Percentiles rank a stretch among this genome's conserved stretches.
These are phyloP conservation scores for Pisolithus sp. DNA, from an alignment of 768 basidiomycete species.

Conservation along the genomic window DNA sequence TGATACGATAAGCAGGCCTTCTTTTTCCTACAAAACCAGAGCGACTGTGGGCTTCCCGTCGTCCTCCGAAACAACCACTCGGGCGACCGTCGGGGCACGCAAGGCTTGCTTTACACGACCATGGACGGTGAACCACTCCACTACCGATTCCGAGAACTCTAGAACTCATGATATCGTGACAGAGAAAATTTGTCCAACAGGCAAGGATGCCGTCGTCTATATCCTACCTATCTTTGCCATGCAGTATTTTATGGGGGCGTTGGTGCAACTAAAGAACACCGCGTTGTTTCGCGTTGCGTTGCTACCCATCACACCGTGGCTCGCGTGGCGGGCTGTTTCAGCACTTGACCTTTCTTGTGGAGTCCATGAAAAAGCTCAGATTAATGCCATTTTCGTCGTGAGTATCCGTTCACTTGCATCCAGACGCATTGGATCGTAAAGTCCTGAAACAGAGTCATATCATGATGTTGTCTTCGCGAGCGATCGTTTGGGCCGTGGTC, in stretches of 20 bases:
- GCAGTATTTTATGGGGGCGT: constrained; percentile 49
- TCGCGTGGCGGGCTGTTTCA: constrained; percentile 35
- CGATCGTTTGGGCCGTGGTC: constrained; percentile 16
- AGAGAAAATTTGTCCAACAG: constrained; percentile 5
- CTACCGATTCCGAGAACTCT: neutral
- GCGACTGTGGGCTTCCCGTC: neutral
- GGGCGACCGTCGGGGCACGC: neutral
- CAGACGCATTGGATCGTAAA: neutral
- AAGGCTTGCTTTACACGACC: no score
- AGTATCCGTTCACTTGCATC: constrained; percentile 1
- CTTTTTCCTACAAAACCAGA: no score
- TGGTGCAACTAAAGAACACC: constrained; percentile 44
- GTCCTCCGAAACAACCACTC: no score
- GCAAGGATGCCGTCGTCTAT: constrained; percentile 25
- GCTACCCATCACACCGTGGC: constrained; percentile 41
- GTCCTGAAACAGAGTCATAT: constrained; percentile 9
- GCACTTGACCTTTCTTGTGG: constrained; percentile 20
- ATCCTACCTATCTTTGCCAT: constrained; percentile 38
- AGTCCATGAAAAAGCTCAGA: constrained; percentile 4
- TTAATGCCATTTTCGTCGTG: constrained; percentile 16
- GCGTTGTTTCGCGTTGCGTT: constrained; percentile 38
- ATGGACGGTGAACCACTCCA: neutral
- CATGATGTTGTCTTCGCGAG: constrained; percentile 11
- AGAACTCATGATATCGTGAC: constrained; percentile 4
- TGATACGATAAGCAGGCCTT: no score